A percentile compares a stretch with the other conserved stretches of the same genome.
Evolutionary conservation across 108 stramenopile genomes (phyloP).

Genomic region (Seminavis robusta): DNA sequence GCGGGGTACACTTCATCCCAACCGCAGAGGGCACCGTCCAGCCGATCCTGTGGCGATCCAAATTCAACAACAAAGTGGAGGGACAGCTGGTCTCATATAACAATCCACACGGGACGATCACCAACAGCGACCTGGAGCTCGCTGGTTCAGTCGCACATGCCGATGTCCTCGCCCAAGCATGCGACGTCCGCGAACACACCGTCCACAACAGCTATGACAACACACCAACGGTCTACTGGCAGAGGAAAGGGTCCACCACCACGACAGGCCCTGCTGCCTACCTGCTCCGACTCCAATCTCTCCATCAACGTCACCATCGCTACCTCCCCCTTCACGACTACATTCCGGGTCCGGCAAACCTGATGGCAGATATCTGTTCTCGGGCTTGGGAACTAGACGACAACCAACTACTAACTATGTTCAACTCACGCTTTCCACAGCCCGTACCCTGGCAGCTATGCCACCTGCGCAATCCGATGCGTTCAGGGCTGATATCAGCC

Average conservation of each 20-base stretch:
- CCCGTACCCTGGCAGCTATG: conserved; percentile 2
- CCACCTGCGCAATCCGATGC: too few relatives aligned
- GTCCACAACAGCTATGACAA: conserved; percentile 6
- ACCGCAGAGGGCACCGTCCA: too few relatives aligned
- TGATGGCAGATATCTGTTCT: conserved; percentile 10
- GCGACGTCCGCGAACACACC: conserved; percentile 1
- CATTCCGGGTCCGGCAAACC: conserved; percentile 17
- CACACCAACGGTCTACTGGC: conserved; percentile 5
- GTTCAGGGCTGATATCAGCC: too few relatives aligned
- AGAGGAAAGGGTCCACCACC: conserved; percentile 3
- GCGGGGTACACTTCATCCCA: background rate
- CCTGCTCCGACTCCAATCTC: conserved; percentile 19
- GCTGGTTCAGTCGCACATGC: conserved; percentile 6
- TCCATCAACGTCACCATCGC: conserved; percentile 21
- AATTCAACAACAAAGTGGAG: background rate
- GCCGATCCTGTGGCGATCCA: conserved; percentile 2
- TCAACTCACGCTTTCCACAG: conserved; percentile 14
- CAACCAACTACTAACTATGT: conserved; percentile 2
- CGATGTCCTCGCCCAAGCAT: conserved; percentile 18
- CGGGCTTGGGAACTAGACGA: background rate
- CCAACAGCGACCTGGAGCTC: conserved; percentile 21
- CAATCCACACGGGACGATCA: conserved; percentile 15
- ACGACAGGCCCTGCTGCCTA: conserved; percentile 5
- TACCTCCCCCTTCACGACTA: conserved; percentile 8
- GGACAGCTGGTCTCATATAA: background rate